Conservation (phyloP, 202 grass and related monocot genomes). For the Cymbopogon flexuosus region DNA sequence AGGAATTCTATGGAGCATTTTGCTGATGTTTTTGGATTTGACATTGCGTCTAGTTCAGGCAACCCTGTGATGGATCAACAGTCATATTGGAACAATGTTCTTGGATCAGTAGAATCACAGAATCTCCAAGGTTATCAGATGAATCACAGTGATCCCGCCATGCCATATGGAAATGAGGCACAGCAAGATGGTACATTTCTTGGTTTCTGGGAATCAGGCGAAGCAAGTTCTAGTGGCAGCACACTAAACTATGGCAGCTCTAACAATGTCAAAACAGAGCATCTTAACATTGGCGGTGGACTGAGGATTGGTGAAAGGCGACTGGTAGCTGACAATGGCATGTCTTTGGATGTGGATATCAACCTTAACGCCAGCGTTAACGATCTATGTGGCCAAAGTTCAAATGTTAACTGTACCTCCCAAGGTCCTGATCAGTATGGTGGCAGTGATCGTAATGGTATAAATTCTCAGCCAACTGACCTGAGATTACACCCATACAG, state of each 20-base stretch:
- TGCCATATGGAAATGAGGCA: constrained; percentile 32
- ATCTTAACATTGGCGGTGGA: constrained; percentile 34
- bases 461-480: constrained; percentile 34
- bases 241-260: constrained; percentile 38
- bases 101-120: constrained; percentile 58
- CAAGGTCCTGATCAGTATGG: constrained; percentile 41
- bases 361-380: constrained; percentile 41
- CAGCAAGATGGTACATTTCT: constrained; percentile 45
- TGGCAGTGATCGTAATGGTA: constrained; percentile 16
- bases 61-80: constrained; percentile 66
- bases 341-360: constrained; percentile 56
- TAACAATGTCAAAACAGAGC: constrained; percentile 41
- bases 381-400: constrained; percentile 37
- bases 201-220: constrained; percentile 52
- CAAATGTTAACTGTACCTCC: constrained; percentile 28
- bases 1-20: constrained; percentile 69
- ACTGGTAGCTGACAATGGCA: constrained; percentile 33
- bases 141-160: constrained; percentile 22
- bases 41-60: constrained; percentile 59
- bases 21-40: constrained; percentile 61
- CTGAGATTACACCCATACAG: constrained; percentile 59
- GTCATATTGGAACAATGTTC: constrained; percentile 67
- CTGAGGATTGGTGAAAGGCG: constrained; percentile 56
- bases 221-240: constrained; percentile 47
- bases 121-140: constrained; percentile 45